Evolutionary conservation across 202 grass and related monocot species (phyloP).

Genomic region (Zizania palustris): DNA sequence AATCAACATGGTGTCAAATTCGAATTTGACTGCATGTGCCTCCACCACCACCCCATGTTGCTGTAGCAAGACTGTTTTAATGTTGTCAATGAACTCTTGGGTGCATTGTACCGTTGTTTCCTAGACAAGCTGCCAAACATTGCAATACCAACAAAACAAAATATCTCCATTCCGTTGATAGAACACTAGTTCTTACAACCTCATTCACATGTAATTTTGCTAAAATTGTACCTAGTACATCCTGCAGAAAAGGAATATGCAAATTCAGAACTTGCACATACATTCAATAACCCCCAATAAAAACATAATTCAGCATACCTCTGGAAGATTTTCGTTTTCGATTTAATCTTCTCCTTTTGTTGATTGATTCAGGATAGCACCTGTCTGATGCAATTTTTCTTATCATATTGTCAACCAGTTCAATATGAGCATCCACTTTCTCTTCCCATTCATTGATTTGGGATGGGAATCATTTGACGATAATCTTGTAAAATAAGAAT

Average conservation of each 20-base stretch:
- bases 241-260: not conserved
- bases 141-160: not conserved
- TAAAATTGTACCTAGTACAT: not conserved
- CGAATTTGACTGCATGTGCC: not conserved
- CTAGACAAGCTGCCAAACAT: not conserved
- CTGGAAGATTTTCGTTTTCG: not conserved
- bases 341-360: not conserved
- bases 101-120: not conserved
- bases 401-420: not conserved
- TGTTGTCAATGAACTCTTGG: constrained; percentile 5
- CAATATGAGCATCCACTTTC: not conserved
- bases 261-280: not conserved
- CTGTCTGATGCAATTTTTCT: not conserved
- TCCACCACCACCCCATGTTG: not conserved
- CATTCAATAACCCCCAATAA: constrained; percentile 2
- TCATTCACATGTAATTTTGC: not conserved
- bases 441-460: not conserved
- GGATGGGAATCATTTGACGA: not conserved
- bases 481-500: not conserved
- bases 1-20: constrained; percentile 15
- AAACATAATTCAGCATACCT: not conserved
- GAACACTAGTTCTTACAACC: not conserved
- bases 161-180: not conserved
- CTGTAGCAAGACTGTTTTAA: constrained; percentile 20
- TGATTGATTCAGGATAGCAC: not conserved